A percentile compares a stretch with the other conserved stretches of the same genome.
Evolutionary conservation across 495 filamentous ascomycete species (phyloP).

Genomic region (Aspergillus cristatus): DNA sequence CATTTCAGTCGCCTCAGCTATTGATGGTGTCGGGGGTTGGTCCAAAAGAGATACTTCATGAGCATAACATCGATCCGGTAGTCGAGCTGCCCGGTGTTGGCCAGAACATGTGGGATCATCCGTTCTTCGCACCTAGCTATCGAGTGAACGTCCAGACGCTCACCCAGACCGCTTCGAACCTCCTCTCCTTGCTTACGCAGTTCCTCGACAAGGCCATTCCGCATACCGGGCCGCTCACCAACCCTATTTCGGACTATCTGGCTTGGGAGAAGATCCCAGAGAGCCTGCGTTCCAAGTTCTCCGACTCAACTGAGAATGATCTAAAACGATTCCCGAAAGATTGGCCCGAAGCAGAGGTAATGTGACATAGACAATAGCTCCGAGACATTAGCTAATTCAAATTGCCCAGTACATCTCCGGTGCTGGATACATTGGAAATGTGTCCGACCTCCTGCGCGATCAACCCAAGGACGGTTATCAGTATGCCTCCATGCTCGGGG

Average conservation of each 20-base stretch:
- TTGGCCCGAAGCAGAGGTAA: constrained; percentile 51
- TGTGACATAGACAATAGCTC: no score
- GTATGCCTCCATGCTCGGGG: constrained; percentile 33
- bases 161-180: constrained; percentile 9
- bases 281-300: constrained; percentile 14
- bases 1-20: constrained; percentile 32
- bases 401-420: constrained; percentile 24
- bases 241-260: constrained; percentile 29
- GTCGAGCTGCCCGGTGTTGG: constrained; percentile 38
- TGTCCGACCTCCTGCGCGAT: constrained; percentile 26
- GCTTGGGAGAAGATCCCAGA: constrained; percentile 44
- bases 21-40: constrained; percentile 29
- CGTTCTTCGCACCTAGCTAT: constrained; percentile 14
- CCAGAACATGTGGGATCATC: constrained; percentile 39
- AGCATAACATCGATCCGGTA: constrained; percentile 31
- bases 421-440: constrained; percentile 27
- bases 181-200: constrained; percentile 7
- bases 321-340: constrained; percentile 36
- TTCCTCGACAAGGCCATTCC: constrained; percentile 2
- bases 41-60: constrained; percentile 21
- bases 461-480: constrained; percentile 35
- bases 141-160: constrained; percentile 16
- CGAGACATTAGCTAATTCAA: no score
- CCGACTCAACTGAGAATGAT: constrained; percentile 9
- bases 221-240: constrained; percentile 25